A percentile compares a stretch with the other conserved stretches of the same genome.
These are phyloP conservation scores for Ophiostoma triangulosporum DNA, from an alignment of 2,329 filamentous ascomycete genomes.

Conservation along the genomic window DNA sequence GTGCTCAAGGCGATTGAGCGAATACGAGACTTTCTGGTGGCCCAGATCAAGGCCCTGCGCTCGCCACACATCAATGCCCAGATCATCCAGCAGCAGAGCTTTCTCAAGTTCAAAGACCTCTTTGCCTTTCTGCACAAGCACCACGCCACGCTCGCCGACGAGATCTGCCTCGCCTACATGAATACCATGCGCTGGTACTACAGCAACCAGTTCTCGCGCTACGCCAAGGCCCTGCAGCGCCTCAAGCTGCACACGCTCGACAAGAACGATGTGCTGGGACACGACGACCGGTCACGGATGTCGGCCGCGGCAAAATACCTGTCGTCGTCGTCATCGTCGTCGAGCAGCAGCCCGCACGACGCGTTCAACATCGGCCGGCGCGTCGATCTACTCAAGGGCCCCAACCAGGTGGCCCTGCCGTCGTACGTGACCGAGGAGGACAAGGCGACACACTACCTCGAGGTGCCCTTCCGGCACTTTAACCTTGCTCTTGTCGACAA, in stretches of 20 bases:
- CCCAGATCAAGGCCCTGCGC: constrained; percentile 84
- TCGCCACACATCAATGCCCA: constrained; percentile 96
- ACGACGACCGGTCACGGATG: constrained; percentile 47
- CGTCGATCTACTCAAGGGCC: constrained; percentile 64
- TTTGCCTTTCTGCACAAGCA: constrained; percentile 75
- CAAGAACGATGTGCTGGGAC: constrained; percentile 68
- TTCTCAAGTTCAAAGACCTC: constrained; percentile 77
- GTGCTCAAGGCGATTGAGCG: constrained; percentile 83
- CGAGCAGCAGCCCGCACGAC: constrained; percentile 46
- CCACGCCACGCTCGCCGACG: constrained; percentile 69
- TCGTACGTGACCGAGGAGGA: constrained; percentile 90
- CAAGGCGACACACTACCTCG: constrained; percentile 64
- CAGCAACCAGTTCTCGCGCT: constrained; percentile 76
- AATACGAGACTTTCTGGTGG: constrained; percentile 86
- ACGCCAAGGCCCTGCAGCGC: constrained; percentile 70
- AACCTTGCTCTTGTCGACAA: constrained; percentile 92
- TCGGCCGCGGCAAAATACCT: constrained; percentile 18
- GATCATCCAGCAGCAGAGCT: constrained; percentile 86
- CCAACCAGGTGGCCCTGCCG: constrained; percentile 62
- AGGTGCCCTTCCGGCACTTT: constrained; percentile 85
- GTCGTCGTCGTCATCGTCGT: constrained; percentile 20
- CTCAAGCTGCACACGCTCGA: constrained; percentile 74
- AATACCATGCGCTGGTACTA: constrained; percentile 99
- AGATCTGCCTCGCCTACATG: constrained; percentile 87
- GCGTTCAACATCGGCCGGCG: constrained; percentile 80